Conservation (phyloP, 331 rosid genomes). For the Cydonia oblonga region DNA sequence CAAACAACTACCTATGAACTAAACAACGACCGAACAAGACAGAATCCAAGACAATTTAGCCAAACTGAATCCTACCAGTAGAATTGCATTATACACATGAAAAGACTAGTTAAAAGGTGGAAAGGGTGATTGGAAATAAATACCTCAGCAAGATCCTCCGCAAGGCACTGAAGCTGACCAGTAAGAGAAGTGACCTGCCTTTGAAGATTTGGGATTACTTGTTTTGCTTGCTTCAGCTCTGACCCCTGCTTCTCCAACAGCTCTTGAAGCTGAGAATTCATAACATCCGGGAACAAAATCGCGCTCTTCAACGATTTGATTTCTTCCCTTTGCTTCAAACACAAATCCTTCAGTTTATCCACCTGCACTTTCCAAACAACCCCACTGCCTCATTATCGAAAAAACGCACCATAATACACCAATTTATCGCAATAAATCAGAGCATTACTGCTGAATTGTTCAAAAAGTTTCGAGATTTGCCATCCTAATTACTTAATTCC, state of each 20-base stretch:
- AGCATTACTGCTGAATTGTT: not conserved
- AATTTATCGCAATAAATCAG: not conserved
- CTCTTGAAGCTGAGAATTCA: conserved; percentile 71
- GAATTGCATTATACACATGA: not conserved
- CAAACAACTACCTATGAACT: not conserved
- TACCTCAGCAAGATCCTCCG: conserved; percentile 95
- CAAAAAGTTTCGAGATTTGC: not conserved
- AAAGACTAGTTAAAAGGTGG: not conserved
- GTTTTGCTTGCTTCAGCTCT: conserved; percentile 80
- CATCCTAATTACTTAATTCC: not conserved
- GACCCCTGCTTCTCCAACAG: conserved; percentile 72
- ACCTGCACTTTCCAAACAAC: conserved; percentile 35
- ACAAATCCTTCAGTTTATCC: conserved; percentile 89
- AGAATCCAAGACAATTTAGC: too few relatives aligned
- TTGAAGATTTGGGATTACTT: conserved; percentile 76
- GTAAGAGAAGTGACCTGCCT: conserved; percentile 91
- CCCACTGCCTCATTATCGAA: not conserved
- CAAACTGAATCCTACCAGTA: too few relatives aligned
- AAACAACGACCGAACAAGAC: not conserved
- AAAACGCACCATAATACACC: not conserved
- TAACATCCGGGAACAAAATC: conserved; percentile 69
- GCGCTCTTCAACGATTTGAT: conserved; percentile 72
- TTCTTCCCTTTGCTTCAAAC: conserved; percentile 93
- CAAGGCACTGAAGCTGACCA: conserved; percentile 87
- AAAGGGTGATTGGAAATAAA: not conserved